phyloP scores from a whole-genome alignment of 257 asterid genomes.

The Salvia miltiorrhiza region DNA sequence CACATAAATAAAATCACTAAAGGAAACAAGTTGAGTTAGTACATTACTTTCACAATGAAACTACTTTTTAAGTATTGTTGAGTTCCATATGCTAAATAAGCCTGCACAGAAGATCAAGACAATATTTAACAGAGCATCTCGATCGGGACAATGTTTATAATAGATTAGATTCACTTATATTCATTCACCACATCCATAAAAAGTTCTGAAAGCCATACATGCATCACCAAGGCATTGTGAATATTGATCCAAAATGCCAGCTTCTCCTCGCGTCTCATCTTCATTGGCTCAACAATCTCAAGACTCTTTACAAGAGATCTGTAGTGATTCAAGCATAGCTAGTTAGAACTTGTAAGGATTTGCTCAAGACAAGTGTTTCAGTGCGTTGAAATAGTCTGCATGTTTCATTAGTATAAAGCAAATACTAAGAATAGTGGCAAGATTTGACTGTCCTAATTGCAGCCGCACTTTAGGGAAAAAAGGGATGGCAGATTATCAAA shows the following conservation, averaged over 20 bases:
- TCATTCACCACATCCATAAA: constrained; percentile 1
- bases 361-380: neutral
- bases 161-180: neutral
- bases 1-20: neutral
- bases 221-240: constrained; percentile 93
- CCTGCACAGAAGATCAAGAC: constrained; percentile 45
- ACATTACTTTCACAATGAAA: constrained; percentile 60
- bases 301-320: constrained; percentile 81
- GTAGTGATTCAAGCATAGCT: constrained; percentile 18
- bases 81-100: constrained; percentile 89
- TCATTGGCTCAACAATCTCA: constrained; percentile 72
- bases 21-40: neutral
- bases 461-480: no score
- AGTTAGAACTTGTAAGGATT: neutral
- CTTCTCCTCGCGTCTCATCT: constrained; percentile 89
- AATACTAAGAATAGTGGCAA: no score
- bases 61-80: constrained; percentile 58
- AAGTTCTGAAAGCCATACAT: constrained; percentile 45
- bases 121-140: neutral
- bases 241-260: constrained; percentile 82
- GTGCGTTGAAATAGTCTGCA: neutral
- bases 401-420: neutral
- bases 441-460: no score
- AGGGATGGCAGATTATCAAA: neutral
- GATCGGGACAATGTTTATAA: no score